These are phyloP conservation scores for Mimosa pudica DNA, from an alignment of 306 rosid species.

Conservation along the genomic window DNA sequence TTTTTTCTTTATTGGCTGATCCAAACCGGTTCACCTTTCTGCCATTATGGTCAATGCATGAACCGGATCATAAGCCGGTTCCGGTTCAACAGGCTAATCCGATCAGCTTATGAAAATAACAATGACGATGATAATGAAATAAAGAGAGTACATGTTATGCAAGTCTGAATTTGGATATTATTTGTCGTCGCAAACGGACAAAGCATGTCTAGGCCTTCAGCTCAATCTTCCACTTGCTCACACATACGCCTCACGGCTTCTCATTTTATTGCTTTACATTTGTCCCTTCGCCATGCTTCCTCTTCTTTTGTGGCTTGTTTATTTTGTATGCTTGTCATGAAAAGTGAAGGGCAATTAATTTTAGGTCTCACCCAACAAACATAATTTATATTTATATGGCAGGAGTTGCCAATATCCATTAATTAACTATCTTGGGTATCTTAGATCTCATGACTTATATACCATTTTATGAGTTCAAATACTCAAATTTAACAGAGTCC, in stretches of 20 bases:
- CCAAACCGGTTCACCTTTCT: no score
- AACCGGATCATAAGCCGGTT: not conserved
- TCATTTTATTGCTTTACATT: not conserved
- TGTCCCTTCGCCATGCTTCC: no score
- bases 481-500: no score
- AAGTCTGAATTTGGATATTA: not conserved
- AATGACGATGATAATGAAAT: not conserved
- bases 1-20: no score
- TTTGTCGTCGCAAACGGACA: conserved; percentile 4
- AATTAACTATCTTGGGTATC: no score
- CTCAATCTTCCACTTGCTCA: not conserved
- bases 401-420: no score
- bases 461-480: no score
- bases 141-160: not conserved
- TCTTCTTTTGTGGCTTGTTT: not conserved
- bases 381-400: no score
- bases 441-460: no score
- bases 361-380: no score
- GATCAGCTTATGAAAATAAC: not conserved
- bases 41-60: no score
- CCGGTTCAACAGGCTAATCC: not conserved
- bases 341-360: no score
- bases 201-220: not conserved
- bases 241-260: not conserved
- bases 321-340: not conserved